These are phyloP conservation scores for Cucumis cinereus DNA, from an alignment of 306 rosid genomes.

Conservation along the genomic window DNA sequence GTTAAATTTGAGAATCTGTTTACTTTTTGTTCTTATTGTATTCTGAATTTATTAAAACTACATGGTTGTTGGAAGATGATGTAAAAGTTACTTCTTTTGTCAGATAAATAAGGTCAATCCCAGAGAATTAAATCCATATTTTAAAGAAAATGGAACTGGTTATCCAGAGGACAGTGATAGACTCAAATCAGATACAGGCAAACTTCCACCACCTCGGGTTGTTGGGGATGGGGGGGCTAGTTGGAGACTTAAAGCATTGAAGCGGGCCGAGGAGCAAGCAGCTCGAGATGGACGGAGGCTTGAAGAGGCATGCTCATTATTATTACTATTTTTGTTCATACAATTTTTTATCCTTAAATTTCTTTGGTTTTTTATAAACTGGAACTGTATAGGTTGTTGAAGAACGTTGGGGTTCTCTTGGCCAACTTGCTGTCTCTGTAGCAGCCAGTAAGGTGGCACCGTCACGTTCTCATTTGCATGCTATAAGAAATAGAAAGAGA, in stretches of 20 bases:
- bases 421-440: conserved; percentile 58
- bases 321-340: background rate
- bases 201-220: conserved; percentile 50
- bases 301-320: conserved; percentile 35
- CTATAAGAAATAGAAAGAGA: conserved; percentile 59
- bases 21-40: background rate
- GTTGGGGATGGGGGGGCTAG: conserved; percentile 97
- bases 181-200: conserved; percentile 23
- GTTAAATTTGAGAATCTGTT: background rate
- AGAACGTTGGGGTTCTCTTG: conserved; percentile 87
- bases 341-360: background rate
- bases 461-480: conserved; percentile 73
- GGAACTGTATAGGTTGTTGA: conserved; percentile 48
- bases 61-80: background rate
- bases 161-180: conserved; percentile 54
- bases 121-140: conserved; percentile 77
- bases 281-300: conserved; percentile 58
- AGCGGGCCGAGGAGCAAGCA: conserved; percentile 91
- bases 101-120: conserved; percentile 48
- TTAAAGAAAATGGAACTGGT: conserved; percentile 66
- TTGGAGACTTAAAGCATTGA: conserved; percentile 94
- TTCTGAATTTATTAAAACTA: background rate
- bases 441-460: conserved; percentile 66
- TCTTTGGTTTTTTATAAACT: background rate
- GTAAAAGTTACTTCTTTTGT: background rate